These are phyloP conservation scores for Tillandsia leiboldiana DNA, from an alignment of 176 grass and related monocot genomes.

Conservation along the genomic window DNA sequence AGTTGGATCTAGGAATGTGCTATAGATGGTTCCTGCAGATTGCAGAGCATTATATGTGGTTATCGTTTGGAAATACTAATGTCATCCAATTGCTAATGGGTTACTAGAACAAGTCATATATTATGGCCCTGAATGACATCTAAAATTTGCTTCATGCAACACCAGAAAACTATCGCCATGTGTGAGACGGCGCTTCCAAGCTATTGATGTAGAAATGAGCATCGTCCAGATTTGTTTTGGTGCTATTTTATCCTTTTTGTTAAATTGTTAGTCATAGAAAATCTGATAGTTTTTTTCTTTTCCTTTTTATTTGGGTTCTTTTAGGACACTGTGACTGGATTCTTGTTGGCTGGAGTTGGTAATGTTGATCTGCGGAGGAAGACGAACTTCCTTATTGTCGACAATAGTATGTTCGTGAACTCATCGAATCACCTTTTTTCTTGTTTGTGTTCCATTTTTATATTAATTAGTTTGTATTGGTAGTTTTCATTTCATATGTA, in stretches of 20 bases:
- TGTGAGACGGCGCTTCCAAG: not conserved
- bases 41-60: too few species aligned
- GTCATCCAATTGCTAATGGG: too few species aligned
- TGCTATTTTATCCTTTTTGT: not conserved
- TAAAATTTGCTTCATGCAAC: not conserved
- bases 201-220: constrained; percentile 6
- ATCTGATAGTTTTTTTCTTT: not conserved
- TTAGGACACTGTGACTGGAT: constrained; percentile 64
- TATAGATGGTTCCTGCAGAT: too few species aligned
- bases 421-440: constrained; percentile 1
- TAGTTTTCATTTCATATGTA: not conserved
- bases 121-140: not conserved
- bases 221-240: not conserved
- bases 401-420: constrained; percentile 52
- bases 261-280: not conserved
- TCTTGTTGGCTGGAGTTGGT: constrained; percentile 67
- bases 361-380: constrained; percentile 67
- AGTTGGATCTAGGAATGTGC: too few species aligned
- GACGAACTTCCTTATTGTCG: constrained; percentile 68
- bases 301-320: not conserved
- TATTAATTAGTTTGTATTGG: not conserved
- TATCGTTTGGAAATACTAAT: too few species aligned
- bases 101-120: not conserved
- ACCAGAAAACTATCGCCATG: not conserved
- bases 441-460: not conserved